phyloP scores from a whole-genome alignment of 148 eudicot genomes.

The Simmondsia chinensis region DNA sequence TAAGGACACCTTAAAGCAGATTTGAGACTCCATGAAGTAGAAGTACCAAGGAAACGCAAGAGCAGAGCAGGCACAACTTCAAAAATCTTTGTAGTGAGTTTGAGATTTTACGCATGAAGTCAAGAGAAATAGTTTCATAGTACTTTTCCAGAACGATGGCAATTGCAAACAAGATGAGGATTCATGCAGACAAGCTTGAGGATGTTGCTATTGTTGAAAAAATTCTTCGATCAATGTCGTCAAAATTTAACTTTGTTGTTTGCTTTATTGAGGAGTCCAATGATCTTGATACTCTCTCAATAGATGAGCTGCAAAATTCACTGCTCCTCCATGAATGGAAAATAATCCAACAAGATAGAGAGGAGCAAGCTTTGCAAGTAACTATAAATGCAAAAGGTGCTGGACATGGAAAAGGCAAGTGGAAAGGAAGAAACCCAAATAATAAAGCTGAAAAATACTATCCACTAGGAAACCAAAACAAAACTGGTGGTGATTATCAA shows the following conservation, averaged over 20 bases:
- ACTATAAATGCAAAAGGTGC: neutral
- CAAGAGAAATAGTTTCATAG: conserved; percentile 4
- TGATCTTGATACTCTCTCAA: conserved; percentile 7
- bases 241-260: conserved; percentile 4
- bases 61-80: conserved; percentile 9
- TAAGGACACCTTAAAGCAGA: conserved; percentile 15
- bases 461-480: neutral
- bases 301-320: conserved; percentile 15
- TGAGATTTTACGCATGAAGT: conserved; percentile 12
- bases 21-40: conserved; percentile 21
- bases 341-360: conserved; percentile 1
- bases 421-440: no score
- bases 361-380: conserved; percentile 10
- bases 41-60: conserved; percentile 16
- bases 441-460: no score
- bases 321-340: conserved; percentile 9
- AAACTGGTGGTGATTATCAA: no score
- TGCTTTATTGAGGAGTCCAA: conserved; percentile 16
- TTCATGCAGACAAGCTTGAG: conserved; percentile 4
- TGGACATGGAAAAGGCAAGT: neutral
- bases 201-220: conserved; percentile 11
- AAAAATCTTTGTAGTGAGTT: conserved; percentile 8
- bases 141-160: conserved; percentile 13
- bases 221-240: conserved; percentile 6
- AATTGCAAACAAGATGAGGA: conserved; percentile 6